These are phyloP conservation scores for Lipomyces starkeyi DNA, from an alignment of 805 yeast species.

Conservation along the genomic window DNA sequence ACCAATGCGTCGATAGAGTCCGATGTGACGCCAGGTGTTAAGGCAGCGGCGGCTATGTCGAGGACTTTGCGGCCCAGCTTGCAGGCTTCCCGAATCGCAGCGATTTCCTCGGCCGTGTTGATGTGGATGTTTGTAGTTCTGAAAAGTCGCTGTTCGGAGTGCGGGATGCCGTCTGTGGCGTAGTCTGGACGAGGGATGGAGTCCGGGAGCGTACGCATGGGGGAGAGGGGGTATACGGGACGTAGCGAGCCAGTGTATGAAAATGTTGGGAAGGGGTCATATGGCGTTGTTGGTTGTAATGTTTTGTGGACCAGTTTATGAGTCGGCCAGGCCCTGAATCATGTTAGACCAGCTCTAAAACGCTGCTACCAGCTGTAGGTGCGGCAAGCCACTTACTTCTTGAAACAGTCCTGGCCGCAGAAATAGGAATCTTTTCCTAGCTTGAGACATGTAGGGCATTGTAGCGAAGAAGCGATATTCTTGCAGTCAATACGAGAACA, in stretches of 20 bases:
- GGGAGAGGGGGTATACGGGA: constrained; percentile 81
- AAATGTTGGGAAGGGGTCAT: constrained; percentile 86
- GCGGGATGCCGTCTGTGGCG: constrained; percentile 78
- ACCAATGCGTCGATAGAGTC: constrained; percentile 87
- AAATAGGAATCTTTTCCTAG: constrained; percentile 65
- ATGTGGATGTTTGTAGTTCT: constrained; percentile 69
- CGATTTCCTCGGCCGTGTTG: constrained; percentile 70
- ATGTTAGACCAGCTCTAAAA: neutral
- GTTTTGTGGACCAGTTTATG: constrained; percentile 65
- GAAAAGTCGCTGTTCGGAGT: constrained; percentile 74
- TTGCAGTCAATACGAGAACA: constrained; percentile 43
- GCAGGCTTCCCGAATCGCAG: constrained; percentile 75
- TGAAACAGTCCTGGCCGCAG: constrained; percentile 85
- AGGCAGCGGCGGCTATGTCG: constrained; percentile 83
- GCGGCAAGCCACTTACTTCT: constrained; percentile 41
- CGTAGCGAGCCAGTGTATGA: constrained; percentile 74
- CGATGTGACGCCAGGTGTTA: constrained; percentile 89
- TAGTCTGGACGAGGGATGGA: constrained; percentile 81
- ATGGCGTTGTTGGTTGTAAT: constrained; percentile 43
- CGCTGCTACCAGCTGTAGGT: neutral
- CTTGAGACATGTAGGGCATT: constrained; percentile 92
- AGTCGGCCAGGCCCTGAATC: constrained; percentile 26
- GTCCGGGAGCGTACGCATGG: constrained; percentile 73
- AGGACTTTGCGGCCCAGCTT: constrained; percentile 83
- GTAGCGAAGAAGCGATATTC: constrained; percentile 76